These are phyloP conservation scores for Neocatenulostroma microsporum DNA, from an alignment of 2,329 filamentous ascomycete species.

Conservation along the genomic window DNA sequence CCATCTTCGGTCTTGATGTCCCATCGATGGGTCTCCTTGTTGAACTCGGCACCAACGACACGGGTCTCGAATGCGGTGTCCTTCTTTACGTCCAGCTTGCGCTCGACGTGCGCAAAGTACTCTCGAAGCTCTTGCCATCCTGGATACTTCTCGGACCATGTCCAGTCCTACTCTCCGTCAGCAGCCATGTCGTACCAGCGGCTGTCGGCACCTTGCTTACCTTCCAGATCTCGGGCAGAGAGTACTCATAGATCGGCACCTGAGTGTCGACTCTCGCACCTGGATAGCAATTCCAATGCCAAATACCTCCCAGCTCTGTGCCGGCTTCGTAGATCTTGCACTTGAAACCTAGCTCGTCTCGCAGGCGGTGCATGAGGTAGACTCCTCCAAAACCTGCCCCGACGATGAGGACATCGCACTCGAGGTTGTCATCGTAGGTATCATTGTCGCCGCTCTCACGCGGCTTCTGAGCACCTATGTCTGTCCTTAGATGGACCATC, in stretches of 20 bases:
- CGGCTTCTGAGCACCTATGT: slow-evolving; percentile 7
- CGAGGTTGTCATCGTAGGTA: slow-evolving; percentile 15
- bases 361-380: slow-evolving; percentile 23
- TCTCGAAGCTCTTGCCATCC: slow-evolving; percentile 42
- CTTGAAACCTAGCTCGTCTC: slow-evolving; percentile 27
- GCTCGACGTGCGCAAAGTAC: slow-evolving; percentile 56
- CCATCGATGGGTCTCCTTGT: slow-evolving; percentile 45
- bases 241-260: slow-evolving; percentile 25
- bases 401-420: slow-evolving; percentile 13
- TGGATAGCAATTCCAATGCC: slow-evolving; percentile 28
- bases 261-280: slow-evolving; percentile 41
- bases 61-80: slow-evolving; percentile 50
- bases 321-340: slow-evolving; percentile 31
- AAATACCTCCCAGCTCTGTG: slow-evolving; percentile 29
- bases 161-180: not conserved
- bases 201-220: slow-evolving; percentile 15
- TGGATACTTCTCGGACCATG: slow-evolving; percentile 20
- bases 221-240: slow-evolving; percentile 28
- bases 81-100: slow-evolving; percentile 47
- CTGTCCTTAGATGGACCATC: slow-evolving; percentile 2
- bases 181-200: not conserved
- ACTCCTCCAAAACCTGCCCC: slow-evolving; percentile 14
- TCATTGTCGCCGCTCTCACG: slow-evolving; percentile 22
- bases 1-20: slow-evolving; percentile 46
- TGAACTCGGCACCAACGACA: slow-evolving; percentile 47